phyloP scores from a whole-genome alignment of 306 rosid species.

The Sicyos baderoa region DNA sequence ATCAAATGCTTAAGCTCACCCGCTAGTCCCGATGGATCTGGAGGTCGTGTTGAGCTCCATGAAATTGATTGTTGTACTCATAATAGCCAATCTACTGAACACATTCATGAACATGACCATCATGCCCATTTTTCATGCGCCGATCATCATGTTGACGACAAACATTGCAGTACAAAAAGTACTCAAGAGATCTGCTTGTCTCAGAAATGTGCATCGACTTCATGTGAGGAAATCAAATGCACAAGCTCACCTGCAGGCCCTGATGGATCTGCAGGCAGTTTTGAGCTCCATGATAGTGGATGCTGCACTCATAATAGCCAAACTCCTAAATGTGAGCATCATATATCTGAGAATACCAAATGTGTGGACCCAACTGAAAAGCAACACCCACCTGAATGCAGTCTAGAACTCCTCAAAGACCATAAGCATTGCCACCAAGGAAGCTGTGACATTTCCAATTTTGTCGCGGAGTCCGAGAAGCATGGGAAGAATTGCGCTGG shows the following conservation, averaged over 20 bases:
- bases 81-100: conserved; percentile 7
- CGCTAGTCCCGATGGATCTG: conserved; percentile 20
- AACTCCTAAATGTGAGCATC: conserved; percentile 5
- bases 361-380: conserved; percentile 5
- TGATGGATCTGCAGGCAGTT: conserved; percentile 25
- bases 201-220: conserved; percentile 14
- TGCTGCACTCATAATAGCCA: conserved; percentile 1
- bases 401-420: conserved; percentile 19
- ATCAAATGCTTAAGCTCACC: conserved; percentile 10
- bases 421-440: background rate
- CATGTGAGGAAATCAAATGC: conserved; percentile 7
- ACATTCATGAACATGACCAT: conserved; percentile 10
- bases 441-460: background rate
- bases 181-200: background rate
- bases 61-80: conserved; percentile 5
- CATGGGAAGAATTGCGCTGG: background rate
- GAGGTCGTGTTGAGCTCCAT: conserved; percentile 21
- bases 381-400: conserved; percentile 23
- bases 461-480: background rate
- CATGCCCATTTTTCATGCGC: background rate
- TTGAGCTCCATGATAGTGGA: conserved; percentile 16
- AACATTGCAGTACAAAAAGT: background rate
- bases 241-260: conserved; percentile 8
- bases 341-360: background rate
- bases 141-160: conserved; percentile 5